phyloP scores from a whole-genome alignment of 257 asterid genomes.

The Petunia axillaris region DNA sequence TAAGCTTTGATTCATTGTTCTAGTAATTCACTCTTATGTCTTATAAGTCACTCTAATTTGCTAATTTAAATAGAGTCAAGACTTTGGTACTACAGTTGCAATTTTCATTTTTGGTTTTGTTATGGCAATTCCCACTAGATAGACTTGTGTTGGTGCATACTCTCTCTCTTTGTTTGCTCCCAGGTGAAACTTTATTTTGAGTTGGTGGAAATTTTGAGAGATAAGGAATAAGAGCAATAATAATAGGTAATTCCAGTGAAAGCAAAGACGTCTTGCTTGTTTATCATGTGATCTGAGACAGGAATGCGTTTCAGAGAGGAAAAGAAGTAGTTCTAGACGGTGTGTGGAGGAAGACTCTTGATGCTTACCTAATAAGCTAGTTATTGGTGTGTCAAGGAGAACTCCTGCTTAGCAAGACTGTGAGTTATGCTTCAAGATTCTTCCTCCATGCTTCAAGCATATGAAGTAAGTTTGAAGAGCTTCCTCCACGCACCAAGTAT shows the following conservation, averaged over 20 bases:
- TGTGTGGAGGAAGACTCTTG: not conserved
- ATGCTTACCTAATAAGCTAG: not conserved
- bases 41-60: not conserved
- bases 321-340: not conserved
- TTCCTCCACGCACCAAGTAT: not conserved
- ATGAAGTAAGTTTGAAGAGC: conserved; percentile 17
- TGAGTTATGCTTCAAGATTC: conserved; percentile 7
- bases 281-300: conserved; percentile 5
- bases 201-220: conserved; percentile 5
- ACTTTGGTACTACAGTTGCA: not conserved
- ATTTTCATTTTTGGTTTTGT: not conserved
- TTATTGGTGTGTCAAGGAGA: not conserved
- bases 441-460: not conserved
- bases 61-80: not conserved
- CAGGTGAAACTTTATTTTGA: conserved; percentile 9
- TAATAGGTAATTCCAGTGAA: not conserved
- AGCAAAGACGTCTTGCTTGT: not conserved
- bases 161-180: not conserved
- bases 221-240: not conserved
- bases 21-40: too few relatives aligned
- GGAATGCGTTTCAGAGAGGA: not conserved
- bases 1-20: not conserved
- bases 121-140: not conserved
- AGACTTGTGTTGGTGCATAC: not conserved
- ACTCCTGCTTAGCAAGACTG: not conserved